phyloP scores from a whole-genome alignment of 2,329 filamentous ascomycete genomes.

The Lachnellula cervina region DNA sequence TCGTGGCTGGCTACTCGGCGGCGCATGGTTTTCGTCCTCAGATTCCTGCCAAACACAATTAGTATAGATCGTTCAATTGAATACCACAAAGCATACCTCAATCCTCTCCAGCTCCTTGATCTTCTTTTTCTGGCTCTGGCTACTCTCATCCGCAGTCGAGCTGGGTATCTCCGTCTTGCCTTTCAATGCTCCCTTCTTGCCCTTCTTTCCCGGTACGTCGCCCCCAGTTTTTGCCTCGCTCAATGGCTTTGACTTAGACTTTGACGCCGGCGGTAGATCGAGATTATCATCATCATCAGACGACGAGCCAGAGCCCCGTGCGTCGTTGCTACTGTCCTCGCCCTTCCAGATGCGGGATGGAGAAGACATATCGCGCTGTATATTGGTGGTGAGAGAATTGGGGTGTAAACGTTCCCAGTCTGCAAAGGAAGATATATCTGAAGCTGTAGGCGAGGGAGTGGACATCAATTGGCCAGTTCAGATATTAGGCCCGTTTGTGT shows the following conservation, averaged over 20 bases:
- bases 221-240: too few species aligned
- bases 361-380: slow-evolving; percentile 10
- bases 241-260: too few species aligned
- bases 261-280: background rate
- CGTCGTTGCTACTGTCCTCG: slow-evolving; percentile 21
- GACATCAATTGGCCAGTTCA: background rate
- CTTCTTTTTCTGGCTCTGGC: background rate
- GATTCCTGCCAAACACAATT: background rate
- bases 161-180: slow-evolving; percentile 6
- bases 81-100: background rate
- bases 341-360: slow-evolving; percentile 10
- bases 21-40: background rate
- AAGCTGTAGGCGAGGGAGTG: background rate
- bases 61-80: background rate
- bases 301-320: slow-evolving; percentile 2
- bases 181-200: slow-evolving; percentile 2
- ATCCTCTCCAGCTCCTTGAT: background rate
- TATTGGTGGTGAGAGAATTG: slow-evolving; percentile 3
- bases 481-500: background rate
- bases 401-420: slow-evolving; percentile 15
- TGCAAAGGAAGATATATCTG: slow-evolving; percentile 20
- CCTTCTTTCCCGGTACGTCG: background rate
- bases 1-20: too few species aligned
- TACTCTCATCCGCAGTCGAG: slow-evolving; percentile 4
- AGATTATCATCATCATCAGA: background rate